phyloP scores from a whole-genome alignment of 257 asterid species.

The Solanum pinnatisectum region DNA sequence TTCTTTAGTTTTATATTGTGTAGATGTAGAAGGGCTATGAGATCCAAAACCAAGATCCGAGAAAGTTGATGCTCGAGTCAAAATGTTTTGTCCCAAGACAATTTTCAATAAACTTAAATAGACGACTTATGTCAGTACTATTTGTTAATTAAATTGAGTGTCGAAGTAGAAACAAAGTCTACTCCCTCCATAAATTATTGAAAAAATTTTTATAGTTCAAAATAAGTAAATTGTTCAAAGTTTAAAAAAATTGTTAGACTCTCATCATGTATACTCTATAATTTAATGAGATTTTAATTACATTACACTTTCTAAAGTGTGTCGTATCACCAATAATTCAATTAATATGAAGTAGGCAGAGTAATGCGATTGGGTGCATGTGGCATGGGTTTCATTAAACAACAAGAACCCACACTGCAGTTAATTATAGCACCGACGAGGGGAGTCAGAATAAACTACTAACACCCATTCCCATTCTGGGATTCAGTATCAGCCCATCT shows the following conservation, averaged over 20 bases:
- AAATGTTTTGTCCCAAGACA: constrained; percentile 7
- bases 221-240: too few relatives aligned
- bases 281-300: not conserved
- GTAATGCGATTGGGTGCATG: not conserved
- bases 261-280: fast-evolving
- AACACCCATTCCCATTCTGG: not conserved
- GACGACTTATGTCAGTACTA: not conserved
- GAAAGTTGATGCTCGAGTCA: not conserved
- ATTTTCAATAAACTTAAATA: not conserved
- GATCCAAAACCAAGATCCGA: constrained; percentile 4
- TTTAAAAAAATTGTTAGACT: too few relatives aligned
- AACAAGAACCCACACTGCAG: not conserved
- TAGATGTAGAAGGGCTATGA: not conserved
- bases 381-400: not conserved
- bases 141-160: not conserved
- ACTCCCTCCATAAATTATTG: not conserved
- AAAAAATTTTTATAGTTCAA: too few relatives aligned
- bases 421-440: not conserved
- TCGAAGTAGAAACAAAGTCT: not conserved
- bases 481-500: not conserved
- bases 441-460: not conserved
- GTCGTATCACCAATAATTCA: not conserved
- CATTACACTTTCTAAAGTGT: too few relatives aligned
- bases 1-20: not conserved
- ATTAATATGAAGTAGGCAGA: not conserved